Base-by-base conservation (phyloP, 768 basidiomycete species). In the Rhodotorula toruloides region DNA sequence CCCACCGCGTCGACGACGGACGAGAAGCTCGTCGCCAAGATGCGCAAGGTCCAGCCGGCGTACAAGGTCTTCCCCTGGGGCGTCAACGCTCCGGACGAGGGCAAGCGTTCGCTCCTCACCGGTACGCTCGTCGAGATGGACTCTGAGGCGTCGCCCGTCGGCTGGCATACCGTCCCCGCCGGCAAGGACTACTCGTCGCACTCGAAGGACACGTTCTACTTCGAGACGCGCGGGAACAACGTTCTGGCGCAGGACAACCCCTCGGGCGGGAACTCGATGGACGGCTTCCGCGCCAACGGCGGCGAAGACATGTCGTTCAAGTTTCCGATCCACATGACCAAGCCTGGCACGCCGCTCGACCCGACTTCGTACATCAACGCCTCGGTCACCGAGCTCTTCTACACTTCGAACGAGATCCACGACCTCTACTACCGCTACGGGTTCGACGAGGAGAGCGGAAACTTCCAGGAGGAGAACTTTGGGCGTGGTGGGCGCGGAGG, bases 191-290 rank as follows among this genome's bases (percentile, higher is more conserved):
- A 47, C 27, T 61, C n/a, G 43, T 59, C 61, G 56, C 68, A 57
- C 57, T 65, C 63, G 19, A 74, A 71, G 19, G 72, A 61, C 50
- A 72, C 79, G 64, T 64, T 76, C 71, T 88, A 87, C 75, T 87
- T 85, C 40, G 86, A 87, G 27, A 89, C 86, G 2, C 96, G 70
- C 31, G 79, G 79, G 37, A 79, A 79, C 76, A 81, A 86, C 82
- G 84, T 91, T 65, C 91, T 92, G 72, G 89, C 92, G 1, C 94
- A 97, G 72, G 94, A 97, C 83, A 90, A 93, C 77, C 90, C 88
- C 86, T 84, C 86, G 58, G 90, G 90, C 42, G 81, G 79, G 74
- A 86, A 85, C 72, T 58, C 71, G 4, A 91, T 86, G 29, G 63
- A 81, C 74, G 96, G 96, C 78, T 85, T 85, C 75, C 88, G 94